A percentile compares a stretch with the other conserved stretches of the same genome.
phyloP scores from a whole-genome alignment of 2,329 filamentous ascomycete genomes.

The Aspergillus sp. region DNA sequence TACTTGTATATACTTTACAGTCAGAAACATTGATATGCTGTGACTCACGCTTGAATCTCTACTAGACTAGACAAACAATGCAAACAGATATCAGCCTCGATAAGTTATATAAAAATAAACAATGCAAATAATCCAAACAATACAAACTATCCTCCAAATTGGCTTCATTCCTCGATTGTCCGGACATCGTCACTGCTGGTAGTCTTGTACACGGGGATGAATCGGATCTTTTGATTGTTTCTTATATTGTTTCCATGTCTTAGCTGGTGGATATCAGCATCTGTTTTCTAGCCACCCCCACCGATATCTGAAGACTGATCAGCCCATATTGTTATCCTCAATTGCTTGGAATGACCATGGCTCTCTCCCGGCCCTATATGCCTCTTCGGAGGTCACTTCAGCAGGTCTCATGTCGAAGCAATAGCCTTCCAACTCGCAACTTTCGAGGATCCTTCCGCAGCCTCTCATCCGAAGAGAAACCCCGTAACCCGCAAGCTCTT shows the following conservation, averaged over 20 bases:
- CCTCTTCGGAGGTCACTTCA: slow-evolving; percentile 28
- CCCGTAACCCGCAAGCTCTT: slow-evolving; percentile 20
- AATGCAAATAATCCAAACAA: slow-evolving; percentile 11
- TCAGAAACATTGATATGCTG: too few species aligned
- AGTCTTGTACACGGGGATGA: too few species aligned
- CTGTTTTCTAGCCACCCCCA: too few species aligned
- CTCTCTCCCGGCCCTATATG: slow-evolving; percentile 25
- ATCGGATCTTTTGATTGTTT: too few species aligned
- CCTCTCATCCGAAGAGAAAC: slow-evolving; percentile 19
- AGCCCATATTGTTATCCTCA: slow-evolving; percentile 7
- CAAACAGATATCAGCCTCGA: background rate
- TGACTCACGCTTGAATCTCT: too few species aligned
- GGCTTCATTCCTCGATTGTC: too few species aligned
- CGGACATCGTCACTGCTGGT: too few species aligned
- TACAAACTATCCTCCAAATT: background rate
- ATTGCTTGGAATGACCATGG: slow-evolving; percentile 20
- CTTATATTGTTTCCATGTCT: too few species aligned
- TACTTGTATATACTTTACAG: too few species aligned
- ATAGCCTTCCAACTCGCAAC: slow-evolving; percentile 14
- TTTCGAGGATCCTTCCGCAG: slow-evolving; percentile 17
- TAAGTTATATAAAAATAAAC: slow-evolving; percentile 9
- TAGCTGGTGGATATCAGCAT: too few species aligned
- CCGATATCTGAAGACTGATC: slow-evolving; percentile 1
- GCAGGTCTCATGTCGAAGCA: slow-evolving; percentile 17
- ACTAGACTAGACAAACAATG: too few species aligned